Evolutionary conservation across 345 rosid species (phyloP).

Genomic region (Angophora floribunda): DNA sequence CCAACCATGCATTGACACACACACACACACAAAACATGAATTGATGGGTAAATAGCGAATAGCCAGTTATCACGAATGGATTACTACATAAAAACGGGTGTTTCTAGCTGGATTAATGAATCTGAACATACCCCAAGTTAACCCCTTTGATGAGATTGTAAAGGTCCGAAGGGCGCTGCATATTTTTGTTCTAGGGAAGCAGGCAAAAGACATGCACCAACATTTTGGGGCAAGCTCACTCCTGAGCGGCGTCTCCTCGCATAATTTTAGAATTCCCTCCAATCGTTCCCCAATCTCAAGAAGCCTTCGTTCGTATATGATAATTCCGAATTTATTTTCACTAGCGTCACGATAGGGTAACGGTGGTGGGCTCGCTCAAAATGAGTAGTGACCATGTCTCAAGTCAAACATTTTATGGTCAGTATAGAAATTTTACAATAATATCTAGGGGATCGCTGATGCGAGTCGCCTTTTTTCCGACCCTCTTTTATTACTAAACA

Average conservation of each 20-base stretch:
- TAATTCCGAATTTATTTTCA: neutral
- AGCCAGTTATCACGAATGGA: neutral
- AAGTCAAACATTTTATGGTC: neutral
- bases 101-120: neutral
- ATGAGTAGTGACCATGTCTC: neutral
- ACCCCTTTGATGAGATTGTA: neutral
- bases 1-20: neutral
- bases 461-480: neutral
- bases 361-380: neutral
- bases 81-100: neutral
- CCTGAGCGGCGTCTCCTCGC: neutral
- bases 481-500: neutral
- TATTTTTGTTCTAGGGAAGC: neutral
- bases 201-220: rapidly evolving
- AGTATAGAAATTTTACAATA: neutral
- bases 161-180: neutral
- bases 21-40: neutral
- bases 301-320: neutral
- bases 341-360: neutral
- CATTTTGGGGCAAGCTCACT: neutral
- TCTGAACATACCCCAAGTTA: neutral
- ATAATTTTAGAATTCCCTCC: neutral
- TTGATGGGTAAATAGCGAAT: neutral
- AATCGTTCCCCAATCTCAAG: neutral
- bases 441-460: neutral